phyloP scores from a whole-genome alignment of 2,329 filamentous ascomycete species.

The Neopestalotiopsis rosae region DNA sequence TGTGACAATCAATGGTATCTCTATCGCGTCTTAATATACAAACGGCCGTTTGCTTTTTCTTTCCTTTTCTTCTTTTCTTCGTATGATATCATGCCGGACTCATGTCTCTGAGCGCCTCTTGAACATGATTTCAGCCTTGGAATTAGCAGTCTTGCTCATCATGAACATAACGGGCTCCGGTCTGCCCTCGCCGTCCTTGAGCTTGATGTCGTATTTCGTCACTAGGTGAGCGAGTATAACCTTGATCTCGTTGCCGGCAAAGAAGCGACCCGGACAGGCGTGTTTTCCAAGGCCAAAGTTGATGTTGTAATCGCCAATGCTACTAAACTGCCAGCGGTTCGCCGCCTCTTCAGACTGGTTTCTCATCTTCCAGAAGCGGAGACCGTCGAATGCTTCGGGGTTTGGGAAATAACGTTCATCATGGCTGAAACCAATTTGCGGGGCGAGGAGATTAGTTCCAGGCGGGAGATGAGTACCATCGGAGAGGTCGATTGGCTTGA shows the following conservation, averaged over 20 bases:
- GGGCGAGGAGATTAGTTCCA: slow-evolving; percentile 49
- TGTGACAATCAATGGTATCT: background rate
- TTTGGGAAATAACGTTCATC: slow-evolving; percentile 44
- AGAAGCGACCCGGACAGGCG: slow-evolving; percentile 50
- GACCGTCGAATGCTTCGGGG: slow-evolving; percentile 42
- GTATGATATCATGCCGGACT: background rate
- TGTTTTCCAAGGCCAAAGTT: slow-evolving; percentile 46
- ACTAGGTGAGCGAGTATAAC: slow-evolving; percentile 46
- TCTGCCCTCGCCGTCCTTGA: slow-evolving; percentile 33
- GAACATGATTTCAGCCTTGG: slow-evolving; percentile 37
- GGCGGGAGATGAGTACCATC: slow-evolving; percentile 56
- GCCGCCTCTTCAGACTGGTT: slow-evolving; percentile 26
- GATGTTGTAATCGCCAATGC: slow-evolving; percentile 41
- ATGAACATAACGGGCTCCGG: slow-evolving; percentile 37
- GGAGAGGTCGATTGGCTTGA: slow-evolving; percentile 56
- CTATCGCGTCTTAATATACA: background rate
- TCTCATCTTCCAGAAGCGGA: slow-evolving; percentile 44
- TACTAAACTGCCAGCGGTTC: slow-evolving; percentile 37
- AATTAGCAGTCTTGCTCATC: slow-evolving; percentile 39
- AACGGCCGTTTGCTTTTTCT: background rate
- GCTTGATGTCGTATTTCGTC: slow-evolving; percentile 45
- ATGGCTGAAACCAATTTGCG: slow-evolving; percentile 39
- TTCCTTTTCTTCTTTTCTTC: background rate
- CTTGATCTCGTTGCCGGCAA: slow-evolving; percentile 52
- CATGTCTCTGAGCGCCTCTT: slow-evolving; percentile 23